These are phyloP conservation scores for Magnaporthales sp. DNA, from an alignment of 2,329 filamentous ascomycete species.

Conservation along the genomic window DNA sequence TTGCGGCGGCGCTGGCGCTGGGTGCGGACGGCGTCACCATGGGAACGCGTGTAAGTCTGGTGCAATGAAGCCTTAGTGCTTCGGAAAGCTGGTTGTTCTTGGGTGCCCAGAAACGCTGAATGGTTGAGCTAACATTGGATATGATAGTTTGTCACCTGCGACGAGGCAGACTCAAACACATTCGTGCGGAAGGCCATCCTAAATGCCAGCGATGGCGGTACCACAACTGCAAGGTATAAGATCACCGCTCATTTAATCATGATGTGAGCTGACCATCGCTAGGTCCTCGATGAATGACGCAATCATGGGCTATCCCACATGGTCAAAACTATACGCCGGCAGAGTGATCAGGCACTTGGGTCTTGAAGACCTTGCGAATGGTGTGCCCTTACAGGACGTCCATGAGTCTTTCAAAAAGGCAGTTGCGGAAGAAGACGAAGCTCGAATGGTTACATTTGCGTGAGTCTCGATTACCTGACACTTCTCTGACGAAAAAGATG, in stretches of 20 bases:
- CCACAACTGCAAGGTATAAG: slow-evolving; percentile 33
- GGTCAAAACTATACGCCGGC: slow-evolving; percentile 31
- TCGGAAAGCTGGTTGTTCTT: too few relatives aligned
- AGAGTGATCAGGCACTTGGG: slow-evolving; percentile 30
- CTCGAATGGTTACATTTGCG: slow-evolving; percentile 27
- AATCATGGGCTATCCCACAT: slow-evolving; percentile 29
- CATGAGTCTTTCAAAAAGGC: slow-evolving; percentile 27
- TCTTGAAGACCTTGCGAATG: slow-evolving; percentile 24
- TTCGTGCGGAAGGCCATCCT: slow-evolving; percentile 31
- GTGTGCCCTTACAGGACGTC: slow-evolving; percentile 33
- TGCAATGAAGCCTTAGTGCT: too few relatives aligned
- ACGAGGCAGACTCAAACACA: slow-evolving; percentile 31
- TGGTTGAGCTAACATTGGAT: too few relatives aligned
- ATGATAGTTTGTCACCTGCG: slow-evolving; percentile 31
- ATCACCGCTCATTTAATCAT: not conserved
- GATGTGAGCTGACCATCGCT: not conserved
- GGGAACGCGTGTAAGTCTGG: slow-evolving; percentile 26
- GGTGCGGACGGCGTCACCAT: slow-evolving; percentile 38
- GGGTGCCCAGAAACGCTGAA: too few relatives aligned
- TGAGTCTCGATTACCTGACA: slow-evolving; percentile 8
- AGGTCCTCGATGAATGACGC: slow-evolving; percentile 35
- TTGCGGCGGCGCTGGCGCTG: slow-evolving; percentile 44
- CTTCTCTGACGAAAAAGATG: not conserved
- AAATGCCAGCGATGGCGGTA: slow-evolving; percentile 32
- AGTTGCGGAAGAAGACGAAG: slow-evolving; percentile 18